Base-by-base conservation (phyloP, 345 rosid genomes). In the Euphorbia pulcherrima region DNA sequence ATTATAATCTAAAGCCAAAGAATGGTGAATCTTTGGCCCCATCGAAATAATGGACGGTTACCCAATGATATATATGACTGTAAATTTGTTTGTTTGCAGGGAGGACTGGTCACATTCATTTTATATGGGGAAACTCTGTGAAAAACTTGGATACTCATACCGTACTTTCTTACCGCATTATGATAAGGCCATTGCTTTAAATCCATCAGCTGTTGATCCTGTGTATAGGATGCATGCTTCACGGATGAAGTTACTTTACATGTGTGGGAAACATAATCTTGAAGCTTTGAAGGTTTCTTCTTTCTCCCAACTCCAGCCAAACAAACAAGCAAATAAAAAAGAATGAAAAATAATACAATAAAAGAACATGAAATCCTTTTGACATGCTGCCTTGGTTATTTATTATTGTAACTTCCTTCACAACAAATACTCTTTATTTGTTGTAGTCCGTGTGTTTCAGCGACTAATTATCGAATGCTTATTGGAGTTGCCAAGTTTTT, bases 161-260 rank as follows among this genome's bases (percentile, higher is more conserved):
- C 90, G 86, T 75, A 75, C 71, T 64, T 84, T 85, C 17, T 83
- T 93, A 63, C 81, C 96, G 51, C 87, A 85, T 77, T 93, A 86
- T 80, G 80, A 83, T 58, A 84, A 82, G 73, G 97, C 98, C 69
- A 87, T 90, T 77, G 62, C 84, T 65, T 71, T 90, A 83, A 93
- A 90, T 80, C 85, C 86, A 35, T 87, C 84, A 27, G 96, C 97
- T 35, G 98, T 87, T 53, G 98, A 93, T 78, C 89, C 97, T 65
- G 83, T 90, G 73, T 93, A 93, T 64, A 86, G 98, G 85, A 93
- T 93, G 92, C 96, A 93, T 71, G 90, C 98, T 76, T 90, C 98
- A 28, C 97, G 97, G 60, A 70, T 90, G 69, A 93, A 93, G 84
- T 81, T 90, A 72, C 91, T 90, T 65, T 86, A 77, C 76, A 77